Evolutionary conservation across 2,329 filamentous ascomycete species (phyloP).

Genomic region (Raffaelea deltoideospora): DNA sequence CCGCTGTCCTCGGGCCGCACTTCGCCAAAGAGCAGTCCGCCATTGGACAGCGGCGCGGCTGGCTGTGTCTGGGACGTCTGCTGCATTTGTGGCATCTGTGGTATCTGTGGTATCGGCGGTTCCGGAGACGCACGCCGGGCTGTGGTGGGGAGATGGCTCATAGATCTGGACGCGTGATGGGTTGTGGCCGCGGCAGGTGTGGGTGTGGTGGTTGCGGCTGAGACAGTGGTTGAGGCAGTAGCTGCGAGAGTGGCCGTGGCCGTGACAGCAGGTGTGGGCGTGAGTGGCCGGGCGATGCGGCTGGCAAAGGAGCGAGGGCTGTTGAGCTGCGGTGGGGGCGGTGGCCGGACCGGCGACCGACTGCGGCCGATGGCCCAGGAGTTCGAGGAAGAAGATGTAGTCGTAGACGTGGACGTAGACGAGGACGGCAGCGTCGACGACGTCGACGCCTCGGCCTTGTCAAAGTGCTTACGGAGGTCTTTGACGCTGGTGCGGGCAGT

Average conservation of each 20-base stretch:
- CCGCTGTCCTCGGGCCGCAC: constrained; percentile 46
- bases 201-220: too few relatives aligned
- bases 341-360: neutral
- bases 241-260: too few relatives aligned
- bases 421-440: neutral
- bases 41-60: constrained; percentile 21
- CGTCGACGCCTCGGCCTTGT: constrained; percentile 30
- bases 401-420: neutral
- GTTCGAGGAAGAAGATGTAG: constrained; percentile 12
- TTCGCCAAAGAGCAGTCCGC: constrained; percentile 58
- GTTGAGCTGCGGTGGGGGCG: neutral
- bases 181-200: constrained; percentile 18
- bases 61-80: neutral
- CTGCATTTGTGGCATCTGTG: neutral
- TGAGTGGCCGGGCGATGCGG: constrained; percentile 36
- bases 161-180: constrained; percentile 26
- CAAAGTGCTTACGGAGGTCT: constrained; percentile 67
- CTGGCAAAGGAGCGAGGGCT: constrained; percentile 21
- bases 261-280: too few relatives aligned
- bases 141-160: constrained; percentile 26
- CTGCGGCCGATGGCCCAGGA: neutral
- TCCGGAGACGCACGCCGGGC: constrained; percentile 17
- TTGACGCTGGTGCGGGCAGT: constrained; percentile 58
- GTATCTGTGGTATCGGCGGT: constrained; percentile 15
- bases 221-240: too few relatives aligned